Base-by-base conservation (phyloP, 139 green algal genomes). In the Nannochloris sp. region DNA sequence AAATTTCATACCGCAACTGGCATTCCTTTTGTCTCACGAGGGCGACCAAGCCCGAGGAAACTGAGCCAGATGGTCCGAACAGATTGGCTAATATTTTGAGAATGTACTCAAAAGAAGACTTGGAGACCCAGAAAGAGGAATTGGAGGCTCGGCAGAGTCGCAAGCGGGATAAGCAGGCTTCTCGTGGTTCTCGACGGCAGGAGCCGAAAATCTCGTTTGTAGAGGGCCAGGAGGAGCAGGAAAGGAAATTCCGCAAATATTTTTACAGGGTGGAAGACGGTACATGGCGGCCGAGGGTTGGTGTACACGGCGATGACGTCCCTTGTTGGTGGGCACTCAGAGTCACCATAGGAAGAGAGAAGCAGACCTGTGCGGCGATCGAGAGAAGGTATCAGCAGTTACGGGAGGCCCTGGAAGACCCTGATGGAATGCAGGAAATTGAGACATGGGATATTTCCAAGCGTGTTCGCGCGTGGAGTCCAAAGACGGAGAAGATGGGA, bases 401-500 rank as follows among this genome's bases (percentile, higher is more conserved):
- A 8, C 34, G 14, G 10, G 27, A 53, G 27, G 24, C 34, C 16
- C 31, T 15, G 11, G 46, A 53, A 53, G 46, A 53, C 46, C 34
- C 34, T 40, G 34, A 40, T 40, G 34, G 34, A 40, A 40, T 40
- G 5, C 34, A 40, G 34, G 34, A 55, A 11, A 31, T 53, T 19
- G 24, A 66, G 10, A 55, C n/a, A 23, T 25, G 60, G 36, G 36
- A 48, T 23, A 7, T 31, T n/a, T 18, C n/a, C 12, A 66, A 66
- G 34, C 25, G 31, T 21, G 60, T 66, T 19, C 23, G 15, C 16
- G 60, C 60, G n/a, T 66, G 60, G 60, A 66, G 24, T 24, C 8
- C 11, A 24, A 70, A 59, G 19, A 64, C 50, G 10, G 24, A 49
- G 12, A 64, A 70, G 23, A 60, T 70, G 63, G 50, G 63, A n/a